Percentiles rank a stretch among this genome's conserved stretches.
Evolutionary conservation across 1,139 yeast species (phyloP).

Genomic region (Candida freyschussii): DNA sequence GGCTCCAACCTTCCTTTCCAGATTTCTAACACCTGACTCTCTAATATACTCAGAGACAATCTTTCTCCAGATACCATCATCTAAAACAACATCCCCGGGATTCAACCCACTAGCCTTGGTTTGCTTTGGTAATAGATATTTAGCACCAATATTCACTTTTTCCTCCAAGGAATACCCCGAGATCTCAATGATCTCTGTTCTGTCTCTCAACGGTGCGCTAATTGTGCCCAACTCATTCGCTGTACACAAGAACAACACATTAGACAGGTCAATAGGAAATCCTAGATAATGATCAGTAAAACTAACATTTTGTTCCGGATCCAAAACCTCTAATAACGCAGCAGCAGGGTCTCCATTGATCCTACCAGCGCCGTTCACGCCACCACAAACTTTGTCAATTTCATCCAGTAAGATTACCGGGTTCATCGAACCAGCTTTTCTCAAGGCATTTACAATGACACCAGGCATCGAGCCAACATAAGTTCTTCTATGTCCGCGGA

Average conservation of each 20-base stretch:
- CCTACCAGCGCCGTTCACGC: constrained; percentile 42
- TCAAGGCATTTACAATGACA: constrained; percentile 67
- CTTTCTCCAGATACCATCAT: constrained; percentile 50
- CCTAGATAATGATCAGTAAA: constrained; percentile 86
- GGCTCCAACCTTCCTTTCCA: constrained; percentile 69
- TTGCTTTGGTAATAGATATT: constrained; percentile 77
- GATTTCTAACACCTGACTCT: constrained; percentile 82
- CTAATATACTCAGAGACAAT: constrained; percentile 71
- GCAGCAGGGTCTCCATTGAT: constrained; percentile 89
- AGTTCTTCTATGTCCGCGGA: constrained; percentile 88
- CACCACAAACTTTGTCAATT: constrained; percentile 73
- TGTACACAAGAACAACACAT: constrained; percentile 81
- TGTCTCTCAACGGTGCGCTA: constrained; percentile 76
- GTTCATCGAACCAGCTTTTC: constrained; percentile 76
- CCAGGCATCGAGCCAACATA: constrained; percentile 97
- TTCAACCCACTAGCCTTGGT: constrained; percentile 66
- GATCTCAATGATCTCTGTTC: constrained; percentile 79
- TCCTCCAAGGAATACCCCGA: constrained; percentile 82
- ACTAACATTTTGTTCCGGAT: constrained; percentile 80
- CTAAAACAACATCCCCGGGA: constrained; percentile 34
- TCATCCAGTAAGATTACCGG: constrained; percentile 90
- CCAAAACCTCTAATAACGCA: constrained; percentile 82
- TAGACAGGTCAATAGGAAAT: constrained; percentile 82
- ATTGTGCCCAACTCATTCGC: constrained; percentile 79
- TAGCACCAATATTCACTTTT: constrained; percentile 67